Conservation (phyloP, 208 protist genomes). For the Trichomonas tenax region DNA sequence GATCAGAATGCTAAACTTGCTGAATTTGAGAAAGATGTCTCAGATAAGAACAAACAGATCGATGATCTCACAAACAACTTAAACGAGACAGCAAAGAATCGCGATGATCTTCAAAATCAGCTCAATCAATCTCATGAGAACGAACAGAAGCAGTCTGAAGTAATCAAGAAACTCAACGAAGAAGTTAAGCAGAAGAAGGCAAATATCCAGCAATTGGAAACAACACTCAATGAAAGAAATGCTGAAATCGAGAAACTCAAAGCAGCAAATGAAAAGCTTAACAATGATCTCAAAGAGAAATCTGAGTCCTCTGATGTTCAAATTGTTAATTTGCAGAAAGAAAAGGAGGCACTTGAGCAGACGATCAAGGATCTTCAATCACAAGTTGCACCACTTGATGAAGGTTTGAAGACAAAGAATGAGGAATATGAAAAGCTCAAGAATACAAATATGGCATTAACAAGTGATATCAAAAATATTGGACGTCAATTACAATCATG, state of each 20-base stretch:
- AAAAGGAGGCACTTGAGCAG: too few relatives aligned
- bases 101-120: background rate
- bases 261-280: background rate
- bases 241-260: background rate
- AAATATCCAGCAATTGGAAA: background rate
- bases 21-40: background rate
- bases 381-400: too few relatives aligned
- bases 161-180: background rate
- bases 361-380: too few relatives aligned
- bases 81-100: too few relatives aligned
- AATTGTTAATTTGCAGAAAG: too few relatives aligned
- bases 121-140: background rate
- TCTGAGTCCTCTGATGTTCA: background rate
- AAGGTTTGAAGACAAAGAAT: too few relatives aligned
- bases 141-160: too few relatives aligned
- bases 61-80: background rate
- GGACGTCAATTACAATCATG: too few relatives aligned
- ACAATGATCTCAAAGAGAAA: background rate
- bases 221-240: background rate
- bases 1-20: background rate
- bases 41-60: background rate
- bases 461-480: too few relatives aligned
- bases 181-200: background rate
- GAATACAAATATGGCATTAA: too few relatives aligned
- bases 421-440: too few relatives aligned